A percentile compares a stretch with the other conserved stretches of the same genome.
Conservation (phyloP, 106 monocot species). For the Dendrobium nobile region DNA sequence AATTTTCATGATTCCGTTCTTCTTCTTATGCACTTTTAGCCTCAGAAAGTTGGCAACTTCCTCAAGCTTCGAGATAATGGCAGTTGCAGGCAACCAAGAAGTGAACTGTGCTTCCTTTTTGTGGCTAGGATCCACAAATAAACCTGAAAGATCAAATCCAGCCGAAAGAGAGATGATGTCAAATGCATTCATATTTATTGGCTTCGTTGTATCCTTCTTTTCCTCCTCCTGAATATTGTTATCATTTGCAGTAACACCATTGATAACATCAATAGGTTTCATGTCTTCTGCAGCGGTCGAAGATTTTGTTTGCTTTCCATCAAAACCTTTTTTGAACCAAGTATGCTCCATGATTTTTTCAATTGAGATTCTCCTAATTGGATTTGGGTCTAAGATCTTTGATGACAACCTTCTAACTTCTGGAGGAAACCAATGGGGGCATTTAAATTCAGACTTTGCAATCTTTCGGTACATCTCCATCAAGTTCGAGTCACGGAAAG, state of each 20-base stretch:
- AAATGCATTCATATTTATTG: constrained; percentile 55
- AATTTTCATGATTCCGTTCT: constrained; percentile 45
- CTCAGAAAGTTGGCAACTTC: constrained; percentile 36
- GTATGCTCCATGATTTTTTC: constrained; percentile 29
- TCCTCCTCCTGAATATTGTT: constrained; percentile 6
- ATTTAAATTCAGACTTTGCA: constrained; percentile 32
- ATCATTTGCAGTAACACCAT: constrained; percentile 10
- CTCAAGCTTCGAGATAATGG: constrained; percentile 46
- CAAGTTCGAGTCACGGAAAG: constrained; percentile 53
- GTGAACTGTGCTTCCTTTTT: constrained; percentile 44
- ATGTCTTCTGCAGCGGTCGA: constrained; percentile 19
- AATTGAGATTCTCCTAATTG: constrained; percentile 41
- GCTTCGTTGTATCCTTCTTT: constrained; percentile 19
- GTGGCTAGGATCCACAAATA: constrained; percentile 34
- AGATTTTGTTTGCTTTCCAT: constrained; percentile 14
- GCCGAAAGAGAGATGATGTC: constrained; percentile 63
- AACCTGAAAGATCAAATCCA: constrained; percentile 63
- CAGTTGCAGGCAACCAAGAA: constrained; percentile 29
- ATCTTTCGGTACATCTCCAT: constrained; percentile 48
- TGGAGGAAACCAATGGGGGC: constrained; percentile 34
- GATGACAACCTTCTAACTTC: constrained; percentile 25
- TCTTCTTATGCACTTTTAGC: constrained; percentile 50
- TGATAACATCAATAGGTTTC: constrained; percentile 15
- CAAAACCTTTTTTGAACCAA: constrained; percentile 31
- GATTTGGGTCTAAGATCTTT: constrained; percentile 41